Evolutionary conservation across 2,329 filamentous ascomycete genomes (phyloP).

Genomic region (Laburnicola sp.): DNA sequence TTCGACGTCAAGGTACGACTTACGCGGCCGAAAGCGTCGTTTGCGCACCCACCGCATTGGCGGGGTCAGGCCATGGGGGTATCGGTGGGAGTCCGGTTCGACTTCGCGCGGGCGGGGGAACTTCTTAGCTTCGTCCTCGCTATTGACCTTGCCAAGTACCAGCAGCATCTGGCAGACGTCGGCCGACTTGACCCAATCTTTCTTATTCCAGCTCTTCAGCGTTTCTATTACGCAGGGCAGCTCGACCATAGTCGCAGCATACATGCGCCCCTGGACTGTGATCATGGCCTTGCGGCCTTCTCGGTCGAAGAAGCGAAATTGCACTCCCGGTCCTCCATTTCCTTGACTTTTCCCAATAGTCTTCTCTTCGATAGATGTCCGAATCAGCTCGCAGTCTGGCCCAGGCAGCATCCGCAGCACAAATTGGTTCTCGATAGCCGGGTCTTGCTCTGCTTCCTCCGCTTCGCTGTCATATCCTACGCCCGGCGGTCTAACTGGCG

Average conservation of each 20-base stretch:
- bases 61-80: conserved; percentile 83
- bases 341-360: conserved; percentile 69
- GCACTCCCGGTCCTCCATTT: conserved; percentile 74
- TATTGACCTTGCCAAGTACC: conserved; percentile 69
- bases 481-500: conserved; percentile 63
- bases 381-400: conserved; percentile 81
- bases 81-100: conserved; percentile 68
- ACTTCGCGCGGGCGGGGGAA: conserved; percentile 71
- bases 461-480: conserved; percentile 97
- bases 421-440: conserved; percentile 85
- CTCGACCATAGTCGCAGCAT: conserved; percentile 79
- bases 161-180: conserved; percentile 90
- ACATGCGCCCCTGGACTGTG: conserved; percentile 68
- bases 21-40: conserved; percentile 78
- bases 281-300: conserved; percentile 75
- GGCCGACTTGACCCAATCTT: conserved; percentile 82
- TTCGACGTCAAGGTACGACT: conserved; percentile 81
- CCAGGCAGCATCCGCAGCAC: conserved; percentile 86
- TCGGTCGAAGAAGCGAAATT: conserved; percentile 75
- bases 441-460: conserved; percentile 84
- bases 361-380: conserved; percentile 73
- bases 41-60: conserved; percentile 85
- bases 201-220: conserved; percentile 92
- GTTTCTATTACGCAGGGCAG: conserved; percentile 84
- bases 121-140: conserved; percentile 54